Evolutionary conservation across 1,284 basidiomycete species (phyloP), one percentile per base, ranked within the genome.

Genomic region (Ganoderma sinense): DNA sequence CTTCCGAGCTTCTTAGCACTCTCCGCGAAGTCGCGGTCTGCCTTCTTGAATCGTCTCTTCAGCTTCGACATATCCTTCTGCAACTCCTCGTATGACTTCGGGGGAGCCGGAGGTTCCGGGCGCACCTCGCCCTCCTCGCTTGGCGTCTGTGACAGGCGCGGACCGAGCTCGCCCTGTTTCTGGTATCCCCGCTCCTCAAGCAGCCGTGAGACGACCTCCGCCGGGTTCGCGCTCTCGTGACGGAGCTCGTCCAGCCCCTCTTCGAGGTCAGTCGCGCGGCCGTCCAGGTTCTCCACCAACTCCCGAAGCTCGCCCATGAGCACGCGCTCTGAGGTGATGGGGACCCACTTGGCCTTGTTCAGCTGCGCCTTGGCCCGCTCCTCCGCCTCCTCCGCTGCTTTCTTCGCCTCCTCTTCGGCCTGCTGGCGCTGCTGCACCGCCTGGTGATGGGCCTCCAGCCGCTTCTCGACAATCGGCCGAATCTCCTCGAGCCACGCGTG

Each of bases 91-190:
- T 63, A 55, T 2, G 69, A 69, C 62, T 66, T 69, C 51, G 60
- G 67, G 6, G 53, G 60, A 5, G 39, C 33, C 11, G 62, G 68
- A 23, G 62, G 70, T 31, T 55, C 43, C 11, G 59, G 40, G 2
- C 53, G 65, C 60, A 71, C 65, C 56, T 73, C 72, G 33, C 72
- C 69, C 3, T 73, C 69, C 63, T 73, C 69, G 18, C 45, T 39
- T 5, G 53, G 26, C 53, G 45, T 16, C 18, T 53, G 31, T 36
- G 65, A 51, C 4, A 33, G 33, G n/a, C 58, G 39, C 16, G 45
- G 14, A 4, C 33, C 56, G 3, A 5, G 23, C 13, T 18, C 23
- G 2, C 20, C 26, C 14, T 56, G 36, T 40, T 59, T 59, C 41
- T 59, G 36, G 59, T 67, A 51, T n/a, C 67, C 66, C 14, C 61